These are phyloP conservation scores for Russula foetens DNA, from an alignment of 768 basidiomycete genomes.

Conservation along the genomic window DNA sequence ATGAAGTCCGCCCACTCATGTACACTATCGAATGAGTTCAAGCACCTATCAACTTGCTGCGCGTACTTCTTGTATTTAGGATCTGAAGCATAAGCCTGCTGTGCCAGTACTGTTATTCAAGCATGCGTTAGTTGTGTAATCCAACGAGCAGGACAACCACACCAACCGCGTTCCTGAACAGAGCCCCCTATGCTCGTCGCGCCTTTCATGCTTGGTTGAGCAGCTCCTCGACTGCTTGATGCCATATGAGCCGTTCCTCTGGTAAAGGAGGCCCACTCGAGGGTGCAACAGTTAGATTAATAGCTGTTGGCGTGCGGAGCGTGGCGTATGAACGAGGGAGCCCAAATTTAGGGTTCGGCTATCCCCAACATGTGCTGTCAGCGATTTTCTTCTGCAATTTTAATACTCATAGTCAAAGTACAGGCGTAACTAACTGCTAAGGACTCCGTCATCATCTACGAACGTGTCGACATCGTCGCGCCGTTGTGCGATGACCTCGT, in stretches of 20 bases:
- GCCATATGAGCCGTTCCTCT: background rate
- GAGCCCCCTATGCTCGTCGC: conserved; percentile 24
- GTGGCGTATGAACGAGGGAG: background rate
- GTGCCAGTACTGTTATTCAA: conserved; percentile 35
- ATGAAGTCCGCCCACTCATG: conserved; percentile 99
- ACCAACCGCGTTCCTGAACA: conserved; percentile 45
- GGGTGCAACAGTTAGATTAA: conserved; percentile 47
- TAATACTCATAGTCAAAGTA: background rate
- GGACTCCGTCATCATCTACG: conserved; percentile 39
- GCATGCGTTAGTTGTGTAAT: background rate
- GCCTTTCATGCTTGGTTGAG: conserved; percentile 11
- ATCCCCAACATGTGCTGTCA: no score
- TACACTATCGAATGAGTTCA: conserved; percentile 89
- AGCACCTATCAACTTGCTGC: conserved; percentile 85
- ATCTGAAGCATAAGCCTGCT: conserved; percentile 62
- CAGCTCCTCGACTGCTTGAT: background rate
- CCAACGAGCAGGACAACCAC: background rate
- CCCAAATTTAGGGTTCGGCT: conserved; percentile 9
- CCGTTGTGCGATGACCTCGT: conserved; percentile 12
- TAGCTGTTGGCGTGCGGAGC: conserved; percentile 48
- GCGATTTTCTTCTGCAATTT: background rate
- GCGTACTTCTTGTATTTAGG: conserved; percentile 93
- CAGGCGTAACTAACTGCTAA: background rate
- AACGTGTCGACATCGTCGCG: conserved; percentile 1
- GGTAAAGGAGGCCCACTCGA: background rate